phyloP scores from a whole-genome alignment of 352 stramenopile genomes.

The Phytophthora crassamura region DNA sequence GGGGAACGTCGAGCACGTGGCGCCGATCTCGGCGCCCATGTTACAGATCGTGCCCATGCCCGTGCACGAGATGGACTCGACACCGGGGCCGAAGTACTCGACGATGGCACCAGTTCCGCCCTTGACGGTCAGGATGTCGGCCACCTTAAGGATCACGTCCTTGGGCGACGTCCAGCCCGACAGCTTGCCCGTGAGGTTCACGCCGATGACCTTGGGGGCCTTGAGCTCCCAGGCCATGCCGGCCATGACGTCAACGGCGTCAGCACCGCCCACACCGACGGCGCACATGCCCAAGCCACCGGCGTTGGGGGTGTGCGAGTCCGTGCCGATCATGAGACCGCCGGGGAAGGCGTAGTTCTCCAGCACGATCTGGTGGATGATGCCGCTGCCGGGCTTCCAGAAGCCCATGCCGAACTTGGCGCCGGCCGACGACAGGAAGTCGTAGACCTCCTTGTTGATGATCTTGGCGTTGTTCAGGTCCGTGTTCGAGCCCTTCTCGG shows the following conservation, averaged over 20 bases:
- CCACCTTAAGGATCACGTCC: slow-evolving; percentile 95
- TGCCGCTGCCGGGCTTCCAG: slow-evolving; percentile 94
- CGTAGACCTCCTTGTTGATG: slow-evolving; percentile 93
- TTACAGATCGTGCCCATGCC: slow-evolving; percentile 96
- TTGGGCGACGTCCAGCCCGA: slow-evolving; percentile 94
- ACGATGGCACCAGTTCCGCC: slow-evolving; percentile 94
- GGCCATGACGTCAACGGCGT: slow-evolving; percentile 95
- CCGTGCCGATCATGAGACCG: slow-evolving; percentile 95
- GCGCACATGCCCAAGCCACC: slow-evolving; percentile 94
- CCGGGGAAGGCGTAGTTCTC: slow-evolving; percentile 96
- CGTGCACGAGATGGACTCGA: slow-evolving; percentile 94
- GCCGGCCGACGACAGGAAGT: slow-evolving; percentile 92
- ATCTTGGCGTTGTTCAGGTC: slow-evolving; percentile 91
- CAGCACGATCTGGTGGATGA: slow-evolving; percentile 95
- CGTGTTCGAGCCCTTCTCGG: slow-evolving; percentile 89
- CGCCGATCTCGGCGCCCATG: slow-evolving; percentile 95
- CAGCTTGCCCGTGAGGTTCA: slow-evolving; percentile 94
- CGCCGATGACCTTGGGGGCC: slow-evolving; percentile 95
- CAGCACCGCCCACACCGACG: slow-evolving; percentile 92
- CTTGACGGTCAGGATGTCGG: slow-evolving; percentile 94
- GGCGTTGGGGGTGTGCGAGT: slow-evolving; percentile 95
- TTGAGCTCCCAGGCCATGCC: slow-evolving; percentile 96
- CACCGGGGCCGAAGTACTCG: slow-evolving; percentile 94
- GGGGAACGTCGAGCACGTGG: slow-evolving; percentile 94
- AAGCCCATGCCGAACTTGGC: slow-evolving; percentile 96